Conservation (phyloP, 257 asterid species). For the Jasminum sambac region DNA sequence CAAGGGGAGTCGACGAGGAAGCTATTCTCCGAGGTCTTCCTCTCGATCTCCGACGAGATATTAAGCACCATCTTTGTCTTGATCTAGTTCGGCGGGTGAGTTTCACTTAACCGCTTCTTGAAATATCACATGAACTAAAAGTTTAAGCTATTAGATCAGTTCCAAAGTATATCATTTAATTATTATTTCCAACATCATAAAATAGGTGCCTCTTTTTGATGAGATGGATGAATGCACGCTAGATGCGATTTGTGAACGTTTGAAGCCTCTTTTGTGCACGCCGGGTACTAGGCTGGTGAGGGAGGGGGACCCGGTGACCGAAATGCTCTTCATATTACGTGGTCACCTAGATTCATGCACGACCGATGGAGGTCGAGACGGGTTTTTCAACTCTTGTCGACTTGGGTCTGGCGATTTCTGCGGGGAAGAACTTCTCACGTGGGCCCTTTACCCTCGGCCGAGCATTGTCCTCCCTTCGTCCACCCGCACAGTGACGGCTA, state of each 20-base stretch:
- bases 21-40: conserved; percentile 50
- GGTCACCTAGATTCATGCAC: conserved; percentile 69
- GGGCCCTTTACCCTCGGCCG: conserved; percentile 67
- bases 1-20: conserved; percentile 70
- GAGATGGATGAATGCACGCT: conserved; percentile 61
- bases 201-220: conserved; percentile 62
- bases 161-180: too few species aligned
- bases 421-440: conserved; percentile 68
- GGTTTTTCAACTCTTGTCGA: conserved; percentile 54
- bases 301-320: conserved; percentile 66
- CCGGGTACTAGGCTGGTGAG: conserved; percentile 53
- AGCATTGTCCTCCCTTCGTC: conserved; percentile 63
- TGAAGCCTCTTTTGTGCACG: conserved; percentile 55
- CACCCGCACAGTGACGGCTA: conserved; percentile 57
- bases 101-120: not conserved
- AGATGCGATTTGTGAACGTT: conserved; percentile 67
- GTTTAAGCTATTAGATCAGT: too few species aligned
- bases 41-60: conserved; percentile 63
- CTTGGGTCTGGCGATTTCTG: conserved; percentile 70
- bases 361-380: conserved; percentile 66
- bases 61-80: conserved; percentile 65
- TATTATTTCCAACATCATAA: not conserved
- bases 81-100: conserved; percentile 74
- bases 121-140: not conserved
- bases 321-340: conserved; percentile 69